Evolutionary conservation across 768 basidiomycete genomes (phyloP), one percentile per base, ranked within the genome.

Genomic region (Tricholoma terreum): DNA sequence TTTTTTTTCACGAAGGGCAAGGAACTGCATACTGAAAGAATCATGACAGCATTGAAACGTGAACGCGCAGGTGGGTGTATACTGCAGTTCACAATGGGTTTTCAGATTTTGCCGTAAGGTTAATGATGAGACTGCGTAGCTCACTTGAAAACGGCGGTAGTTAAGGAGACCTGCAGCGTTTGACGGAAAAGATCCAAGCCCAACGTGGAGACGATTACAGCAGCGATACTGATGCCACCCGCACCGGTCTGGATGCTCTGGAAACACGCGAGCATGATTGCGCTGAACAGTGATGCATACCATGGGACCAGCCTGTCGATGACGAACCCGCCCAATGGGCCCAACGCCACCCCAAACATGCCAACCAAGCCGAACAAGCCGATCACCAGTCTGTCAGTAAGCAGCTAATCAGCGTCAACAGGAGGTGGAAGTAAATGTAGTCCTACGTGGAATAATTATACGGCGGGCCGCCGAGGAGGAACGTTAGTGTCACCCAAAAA

Each of bases 401-500:
- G 12, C 3, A 45, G 15, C 27, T 15, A 2, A 15, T 17, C 12
- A 50, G 22, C 31, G 27, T 6, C 19, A 22, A 22, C 11, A 43
- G 12, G 2, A 19, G 27, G 24, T 14, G 38, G 38, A 21, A 30
- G 27, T 6, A 36, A 17, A 50, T 11, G 35, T 31, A 24, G 14
- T 77, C 79, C 38, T 75, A 81, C 87, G 86, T 89, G 1, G 85
- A 87, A 61, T 87, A 93, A 62, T 85, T 66, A 65, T 92, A 94
- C 0, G 89, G 88, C 3, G 84, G 71, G 5, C 85, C 89, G 7
- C 85, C 86, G 2, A 96, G 84, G 19, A 94, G 74, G 75, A 94
- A 95, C 0, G 92, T 92, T 58, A 90, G 69, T 0, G 87, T 89
- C 3, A 89, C 86, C 87, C 87, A 86, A 61, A 84, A 86, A 61